Evolutionary conservation across 352 stramenopile species (phyloP).

Genomic region (Globisporangium carolinianum): DNA sequence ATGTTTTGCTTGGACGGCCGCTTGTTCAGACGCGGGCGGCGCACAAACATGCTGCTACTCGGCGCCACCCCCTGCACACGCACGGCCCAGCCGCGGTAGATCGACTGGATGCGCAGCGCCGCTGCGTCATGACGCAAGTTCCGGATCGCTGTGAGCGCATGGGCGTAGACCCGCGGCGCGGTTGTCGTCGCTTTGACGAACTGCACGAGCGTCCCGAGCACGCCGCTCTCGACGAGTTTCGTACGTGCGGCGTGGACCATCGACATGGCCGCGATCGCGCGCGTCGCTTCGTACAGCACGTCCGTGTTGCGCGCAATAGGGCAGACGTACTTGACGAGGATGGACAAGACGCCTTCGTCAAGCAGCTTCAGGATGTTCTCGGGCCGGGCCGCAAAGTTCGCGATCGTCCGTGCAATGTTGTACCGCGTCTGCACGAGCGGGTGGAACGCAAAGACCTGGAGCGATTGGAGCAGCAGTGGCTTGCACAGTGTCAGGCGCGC

Average conservation of each 20-base stretch:
- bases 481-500: slow-evolving; percentile 71
- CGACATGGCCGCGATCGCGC: slow-evolving; percentile 53
- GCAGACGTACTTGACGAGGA: slow-evolving; percentile 70
- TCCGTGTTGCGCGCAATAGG: slow-evolving; percentile 42
- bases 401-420: slow-evolving; percentile 64
- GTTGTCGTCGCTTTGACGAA: slow-evolving; percentile 42
- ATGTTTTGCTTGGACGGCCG: slow-evolving; percentile 27
- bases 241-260: slow-evolving; percentile 48
- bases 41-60: slow-evolving; percentile 15
- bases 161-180: slow-evolving; percentile 25
- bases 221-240: slow-evolving; percentile 53
- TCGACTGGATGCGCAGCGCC: slow-evolving; percentile 61
- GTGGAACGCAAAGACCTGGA: slow-evolving; percentile 64
- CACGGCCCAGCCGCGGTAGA: slow-evolving; percentile 62
- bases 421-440: slow-evolving; percentile 44
- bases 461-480: slow-evolving; percentile 38
- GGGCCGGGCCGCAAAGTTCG: slow-evolving; percentile 63
- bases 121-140: slow-evolving; percentile 70
- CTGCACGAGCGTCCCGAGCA: slow-evolving; percentile 48
- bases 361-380: slow-evolving; percentile 74
- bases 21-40: slow-evolving; percentile 19
- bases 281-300: slow-evolving; percentile 47
- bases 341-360: slow-evolving; percentile 48
- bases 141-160: slow-evolving; percentile 39
- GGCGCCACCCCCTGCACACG: slow-evolving; percentile 19